A percentile compares a stretch with the other conserved stretches of the same genome.
phyloP scores from a whole-genome alignment of 108 stramenopile species.

The Aureococcus anophagefferens region DNA sequence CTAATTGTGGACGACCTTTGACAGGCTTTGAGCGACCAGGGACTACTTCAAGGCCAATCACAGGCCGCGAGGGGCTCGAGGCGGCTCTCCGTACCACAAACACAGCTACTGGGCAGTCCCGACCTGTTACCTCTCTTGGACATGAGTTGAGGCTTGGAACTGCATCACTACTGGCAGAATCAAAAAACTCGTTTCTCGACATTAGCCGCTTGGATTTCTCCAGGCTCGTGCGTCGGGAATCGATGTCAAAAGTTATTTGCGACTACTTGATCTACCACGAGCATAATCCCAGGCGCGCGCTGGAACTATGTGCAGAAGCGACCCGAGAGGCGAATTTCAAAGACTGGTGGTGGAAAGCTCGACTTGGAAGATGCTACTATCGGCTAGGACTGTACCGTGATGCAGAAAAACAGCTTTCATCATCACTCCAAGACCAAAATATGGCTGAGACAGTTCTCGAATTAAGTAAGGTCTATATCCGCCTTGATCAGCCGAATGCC shows the following conservation, averaged over 20 bases:
- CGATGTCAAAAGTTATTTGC: slow-evolving; percentile 31
- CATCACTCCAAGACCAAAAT: slow-evolving; percentile 26
- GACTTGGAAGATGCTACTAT: slow-evolving; percentile 52
- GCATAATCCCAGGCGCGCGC: slow-evolving; percentile 46
- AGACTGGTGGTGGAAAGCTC: slow-evolving; percentile 55
- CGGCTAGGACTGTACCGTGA: slow-evolving; percentile 48
- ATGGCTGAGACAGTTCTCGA: slow-evolving; percentile 43
- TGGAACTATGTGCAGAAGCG: slow-evolving; percentile 51
- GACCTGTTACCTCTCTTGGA: too few relatives aligned
- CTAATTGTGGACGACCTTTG: slow-evolving; percentile 37
- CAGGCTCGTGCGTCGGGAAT: slow-evolving; percentile 33
- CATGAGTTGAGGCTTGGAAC: slow-evolving; percentile 43
- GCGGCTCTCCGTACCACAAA: too few relatives aligned
- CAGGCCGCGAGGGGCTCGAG: slow-evolving; percentile 1
- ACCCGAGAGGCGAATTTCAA: slow-evolving; percentile 30
- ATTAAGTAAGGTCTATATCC: slow-evolving; percentile 44
- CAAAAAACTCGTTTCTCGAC: slow-evolving; percentile 35
- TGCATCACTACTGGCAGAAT: slow-evolving; percentile 26
- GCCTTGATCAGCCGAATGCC: slow-evolving; percentile 47
- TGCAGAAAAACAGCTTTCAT: slow-evolving; percentile 47
- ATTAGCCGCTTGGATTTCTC: slow-evolving; percentile 37
- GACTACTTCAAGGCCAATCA: slow-evolving; percentile 27
- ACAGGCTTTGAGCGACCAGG: slow-evolving; percentile 44
- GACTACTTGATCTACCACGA: slow-evolving; percentile 48
- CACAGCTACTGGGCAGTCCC: too few relatives aligned